A percentile compares a stretch with the other conserved stretches of the same genome.
phyloP scores from a whole-genome alignment of 2,329 filamentous ascomycete species.

The Sporothrix humicola region DNA sequence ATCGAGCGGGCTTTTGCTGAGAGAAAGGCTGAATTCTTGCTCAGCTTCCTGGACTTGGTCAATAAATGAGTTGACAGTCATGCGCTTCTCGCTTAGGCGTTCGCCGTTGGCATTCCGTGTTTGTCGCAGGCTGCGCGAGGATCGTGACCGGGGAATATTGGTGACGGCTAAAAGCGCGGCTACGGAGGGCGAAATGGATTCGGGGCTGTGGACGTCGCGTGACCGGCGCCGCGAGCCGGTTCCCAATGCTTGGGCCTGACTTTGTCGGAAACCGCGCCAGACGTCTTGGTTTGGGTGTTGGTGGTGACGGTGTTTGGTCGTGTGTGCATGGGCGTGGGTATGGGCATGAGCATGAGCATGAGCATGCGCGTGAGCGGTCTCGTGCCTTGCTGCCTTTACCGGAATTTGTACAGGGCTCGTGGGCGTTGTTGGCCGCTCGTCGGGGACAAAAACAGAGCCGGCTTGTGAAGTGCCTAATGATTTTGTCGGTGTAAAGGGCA shows the following conservation, averaged over 20 bases:
- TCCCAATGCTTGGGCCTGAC: not conserved
- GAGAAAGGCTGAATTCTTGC: slow-evolving; percentile 62
- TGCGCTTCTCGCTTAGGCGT: slow-evolving; percentile 43
- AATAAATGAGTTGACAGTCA: slow-evolving; percentile 64
- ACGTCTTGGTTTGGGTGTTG: slow-evolving; percentile 31
- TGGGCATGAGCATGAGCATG: slow-evolving; percentile 42
- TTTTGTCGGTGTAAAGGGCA: slow-evolving; percentile 37
- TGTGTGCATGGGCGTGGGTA: slow-evolving; percentile 49
- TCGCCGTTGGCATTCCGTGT: not conserved
- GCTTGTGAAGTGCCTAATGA: not conserved
- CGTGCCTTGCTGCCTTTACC: slow-evolving; percentile 49
- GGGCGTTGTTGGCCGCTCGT: slow-evolving; percentile 47
- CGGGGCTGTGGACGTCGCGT: slow-evolving; percentile 56
- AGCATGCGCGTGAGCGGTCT: slow-evolving; percentile 45
- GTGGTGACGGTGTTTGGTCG: slow-evolving; percentile 47
- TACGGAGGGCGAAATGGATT: slow-evolving; percentile 63
- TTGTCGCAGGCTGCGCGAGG: slow-evolving; percentile 41
- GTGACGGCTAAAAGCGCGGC: slow-evolving; percentile 67
- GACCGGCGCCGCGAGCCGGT: slow-evolving; percentile 20
- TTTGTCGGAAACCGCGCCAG: slow-evolving; percentile 25
- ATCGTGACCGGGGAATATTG: slow-evolving; percentile 60
- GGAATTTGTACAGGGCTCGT: slow-evolving; percentile 64
- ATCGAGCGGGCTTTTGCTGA: slow-evolving; percentile 62
- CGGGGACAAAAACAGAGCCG: slow-evolving; percentile 22
- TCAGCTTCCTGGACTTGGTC: slow-evolving; percentile 60